These are phyloP conservation scores for Cadophora gregata DNA, from an alignment of 2,329 filamentous ascomycete genomes.

Conservation along the genomic window DNA sequence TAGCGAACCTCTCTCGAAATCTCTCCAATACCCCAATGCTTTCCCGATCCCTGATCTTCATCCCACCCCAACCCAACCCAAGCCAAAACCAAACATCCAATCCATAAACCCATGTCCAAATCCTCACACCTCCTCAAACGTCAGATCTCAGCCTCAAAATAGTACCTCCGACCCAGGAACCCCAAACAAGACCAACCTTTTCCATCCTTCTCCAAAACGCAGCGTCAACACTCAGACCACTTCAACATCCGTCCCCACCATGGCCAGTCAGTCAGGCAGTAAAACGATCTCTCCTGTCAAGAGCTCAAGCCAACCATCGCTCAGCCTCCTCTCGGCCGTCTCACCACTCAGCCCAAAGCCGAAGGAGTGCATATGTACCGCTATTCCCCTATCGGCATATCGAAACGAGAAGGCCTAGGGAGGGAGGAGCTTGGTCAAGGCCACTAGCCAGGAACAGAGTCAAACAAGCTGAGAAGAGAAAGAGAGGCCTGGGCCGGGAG, in stretches of 20 bases:
- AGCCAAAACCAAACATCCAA: background rate
- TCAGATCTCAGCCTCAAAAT: background rate
- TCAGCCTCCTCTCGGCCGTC: constrained; percentile 13
- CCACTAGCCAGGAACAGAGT: background rate
- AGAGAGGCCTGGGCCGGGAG: too few relatives aligned
- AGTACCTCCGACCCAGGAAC: too few relatives aligned
- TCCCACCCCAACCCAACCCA: background rate
- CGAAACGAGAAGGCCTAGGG: too few relatives aligned
- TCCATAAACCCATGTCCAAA: background rate
- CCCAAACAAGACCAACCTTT: too few relatives aligned
- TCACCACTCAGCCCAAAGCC: background rate
- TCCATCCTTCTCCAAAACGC: too few relatives aligned
- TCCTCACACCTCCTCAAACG: too few relatives aligned
- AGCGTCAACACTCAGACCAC: background rate
- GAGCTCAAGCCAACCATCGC: background rate
- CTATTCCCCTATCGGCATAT: background rate
- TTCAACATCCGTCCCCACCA: background rate
- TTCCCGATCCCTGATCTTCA: background rate
- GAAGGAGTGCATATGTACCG: constrained; percentile 13
- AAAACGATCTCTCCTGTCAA: too few relatives aligned
- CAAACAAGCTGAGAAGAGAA: background rate
- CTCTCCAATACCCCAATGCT: background rate
- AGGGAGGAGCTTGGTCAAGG: too few relatives aligned
- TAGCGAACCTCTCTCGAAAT: background rate
- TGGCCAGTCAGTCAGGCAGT: too few relatives aligned